phyloP scores from a whole-genome alignment of 73 alveolate genomes.

The Paramecium biaurelia region DNA sequence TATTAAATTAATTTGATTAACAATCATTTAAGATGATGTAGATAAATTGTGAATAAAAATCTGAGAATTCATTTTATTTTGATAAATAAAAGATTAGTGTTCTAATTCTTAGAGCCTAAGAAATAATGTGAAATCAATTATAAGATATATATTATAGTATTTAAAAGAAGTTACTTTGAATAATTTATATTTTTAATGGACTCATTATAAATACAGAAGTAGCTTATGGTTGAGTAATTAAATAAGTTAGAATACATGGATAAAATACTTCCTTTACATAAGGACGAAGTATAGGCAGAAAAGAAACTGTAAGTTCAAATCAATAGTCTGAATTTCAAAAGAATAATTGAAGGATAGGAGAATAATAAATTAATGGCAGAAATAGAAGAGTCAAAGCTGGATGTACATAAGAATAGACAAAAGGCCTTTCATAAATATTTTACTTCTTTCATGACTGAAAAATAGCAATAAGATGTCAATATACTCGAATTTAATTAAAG shows the following conservation, averaged over 20 bases:
- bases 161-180: background rate
- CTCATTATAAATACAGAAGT: slow-evolving; percentile 3
- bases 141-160: background rate
- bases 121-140: background rate
- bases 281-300: slow-evolving; percentile 3
- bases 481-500: background rate
- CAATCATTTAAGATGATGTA: background rate
- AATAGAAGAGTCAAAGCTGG: background rate
- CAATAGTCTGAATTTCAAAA: background rate
- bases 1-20: background rate
- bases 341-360: background rate
- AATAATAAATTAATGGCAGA: background rate
- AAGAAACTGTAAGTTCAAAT: background rate
- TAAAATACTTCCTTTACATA: slow-evolving; percentile 25
- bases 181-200: background rate
- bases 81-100: background rate
- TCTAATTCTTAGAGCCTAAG: background rate
- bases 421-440: background rate
- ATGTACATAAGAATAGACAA: background rate
- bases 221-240: slow-evolving; percentile 34
- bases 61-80: background rate
- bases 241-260: slow-evolving; percentile 33
- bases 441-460: background rate
- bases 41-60: background rate
- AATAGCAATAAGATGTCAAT: background rate